Evolutionary conservation across 139 green algal species (phyloP).

Genomic region (Picochlorum costavermella): DNA sequence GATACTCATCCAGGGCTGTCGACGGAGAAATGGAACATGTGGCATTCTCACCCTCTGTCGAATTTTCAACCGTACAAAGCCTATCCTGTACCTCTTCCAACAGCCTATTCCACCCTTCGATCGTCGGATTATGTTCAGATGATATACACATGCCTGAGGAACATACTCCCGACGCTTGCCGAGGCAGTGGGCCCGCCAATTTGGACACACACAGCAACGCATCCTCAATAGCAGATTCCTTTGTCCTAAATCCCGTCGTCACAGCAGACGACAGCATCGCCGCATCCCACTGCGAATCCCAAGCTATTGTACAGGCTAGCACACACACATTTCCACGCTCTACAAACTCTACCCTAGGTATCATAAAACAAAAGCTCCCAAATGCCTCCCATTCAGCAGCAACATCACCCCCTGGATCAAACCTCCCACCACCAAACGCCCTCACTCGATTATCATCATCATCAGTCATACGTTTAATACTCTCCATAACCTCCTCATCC

Average conservation of each 20-base stretch:
- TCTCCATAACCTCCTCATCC: conserved; percentile 26
- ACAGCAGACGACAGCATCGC: conserved; percentile 15
- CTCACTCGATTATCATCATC: conserved; percentile 46
- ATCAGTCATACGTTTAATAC: conserved; percentile 62
- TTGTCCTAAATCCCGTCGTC: too few species aligned
- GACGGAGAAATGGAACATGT: conserved; percentile 1
- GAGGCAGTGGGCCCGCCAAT: too few species aligned
- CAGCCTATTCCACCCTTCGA: too few species aligned
- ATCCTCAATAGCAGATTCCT: conserved; percentile 11
- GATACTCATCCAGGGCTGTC: conserved; percentile 57
- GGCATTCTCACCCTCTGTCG: background rate
- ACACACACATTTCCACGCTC: conserved; percentile 38
- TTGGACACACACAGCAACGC: background rate
- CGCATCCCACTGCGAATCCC: conserved; percentile 33
- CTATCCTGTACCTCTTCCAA: too few species aligned
- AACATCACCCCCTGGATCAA: conserved; percentile 16
- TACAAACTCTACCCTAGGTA: conserved; percentile 65
- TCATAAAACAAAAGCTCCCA: conserved; percentile 68
- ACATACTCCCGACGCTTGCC: too few species aligned
- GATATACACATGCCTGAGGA: background rate
- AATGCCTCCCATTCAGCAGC: conserved; percentile 56
- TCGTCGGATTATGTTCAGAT: background rate
- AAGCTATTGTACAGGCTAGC: conserved; percentile 64
- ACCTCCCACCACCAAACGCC: conserved; percentile 69
- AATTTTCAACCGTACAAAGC: too few species aligned